phyloP scores from a whole-genome alignment of 768 basidiomycete genomes.

The Pholiota conissans region DNA sequence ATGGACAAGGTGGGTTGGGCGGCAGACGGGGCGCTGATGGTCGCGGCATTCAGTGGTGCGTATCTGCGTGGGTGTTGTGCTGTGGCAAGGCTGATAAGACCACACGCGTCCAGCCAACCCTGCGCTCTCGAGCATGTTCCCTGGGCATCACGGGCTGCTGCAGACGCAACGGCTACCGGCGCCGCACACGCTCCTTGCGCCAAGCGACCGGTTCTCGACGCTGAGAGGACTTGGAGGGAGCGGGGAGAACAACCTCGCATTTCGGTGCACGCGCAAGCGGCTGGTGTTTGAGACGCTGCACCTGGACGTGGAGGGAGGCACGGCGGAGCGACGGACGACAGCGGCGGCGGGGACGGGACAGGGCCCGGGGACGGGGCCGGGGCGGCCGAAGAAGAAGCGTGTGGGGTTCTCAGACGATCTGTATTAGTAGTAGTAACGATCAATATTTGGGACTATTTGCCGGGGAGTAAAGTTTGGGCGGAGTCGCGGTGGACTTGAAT shows the following conservation, averaged over 20 bases:
- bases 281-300: constrained; percentile 91
- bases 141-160: constrained; percentile 84
- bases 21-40: constrained; percentile 70
- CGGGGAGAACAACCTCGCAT: constrained; percentile 97
- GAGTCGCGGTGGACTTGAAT: background rate
- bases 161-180: constrained; percentile 76
- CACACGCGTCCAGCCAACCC: constrained; percentile 61
- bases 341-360: constrained; percentile 6
- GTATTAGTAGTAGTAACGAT: constrained; percentile 19
- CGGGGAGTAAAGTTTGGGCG: background rate
- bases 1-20: constrained; percentile 77
- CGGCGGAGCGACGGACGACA: constrained; percentile 68
- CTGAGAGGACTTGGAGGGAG: constrained; percentile 77
- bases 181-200: constrained; percentile 68
- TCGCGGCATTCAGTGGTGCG: constrained; percentile 79
- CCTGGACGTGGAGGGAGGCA: constrained; percentile 83
- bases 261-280: constrained; percentile 87
- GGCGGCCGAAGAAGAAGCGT: constrained; percentile 34
- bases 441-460: constrained; percentile 20
- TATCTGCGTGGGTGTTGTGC: background rate
- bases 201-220: constrained; percentile 80
- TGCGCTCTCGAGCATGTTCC: constrained; percentile 70
- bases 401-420: constrained; percentile 30
- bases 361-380: background rate
- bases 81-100: constrained; percentile 5